Base-by-base conservation (phyloP, 768 basidiomycete genomes). In the Antrodiella citrinella region DNA sequence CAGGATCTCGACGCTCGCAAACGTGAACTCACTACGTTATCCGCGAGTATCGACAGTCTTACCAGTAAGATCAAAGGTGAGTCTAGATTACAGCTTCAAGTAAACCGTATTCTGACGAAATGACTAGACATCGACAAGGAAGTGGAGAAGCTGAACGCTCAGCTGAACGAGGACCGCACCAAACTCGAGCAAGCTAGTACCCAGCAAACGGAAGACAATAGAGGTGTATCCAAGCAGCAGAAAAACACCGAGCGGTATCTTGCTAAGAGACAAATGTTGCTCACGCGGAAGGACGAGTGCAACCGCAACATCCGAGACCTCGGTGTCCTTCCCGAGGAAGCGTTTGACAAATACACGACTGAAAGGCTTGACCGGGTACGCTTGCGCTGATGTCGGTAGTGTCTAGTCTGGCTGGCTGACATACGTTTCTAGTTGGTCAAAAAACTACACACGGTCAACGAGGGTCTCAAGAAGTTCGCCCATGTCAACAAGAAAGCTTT, bases 401-500 rank as follows among this genome's bases (percentile, higher is more conserved):
- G n/a, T n/a, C n/a, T n/a, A n/a, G n/a, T n/a, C n/a, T n/a, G n/a
- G n/a, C n/a, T n/a, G n/a, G n/a, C n/a, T n/a, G n/a, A n/a, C n/a
- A n/a, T n/a, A n/a, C n/a, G 7, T 10, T 47, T 53, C 18, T 59
- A 99, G 95, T 75, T 99, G 42, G 81, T 94, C 60, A 95, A 92
- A 69, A 87, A 87, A 56, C 75, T 99, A n/a, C 93, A 95, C 57
- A 74, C 77, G 12, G 84, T 93, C 54, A 96, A 97, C 61, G 94
- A 98, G 61, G 80, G 82, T 22, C 72, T 99, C 58, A 95, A 96
- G 66, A 95, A 93, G 65, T 99, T 94, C 60, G 90, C 92, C 0
- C 93, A 97, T 62, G 95, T 98, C 54, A 99, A 99, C 74, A 99
- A 99, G 75, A 97, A 98, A 62, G 96, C 95, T 1, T 95, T 95